A percentile compares a stretch with the other conserved stretches of the same genome.
Evolutionary conservation across 768 basidiomycete genomes (phyloP).

Genomic region (Tricholoma flavovirens): DNA sequence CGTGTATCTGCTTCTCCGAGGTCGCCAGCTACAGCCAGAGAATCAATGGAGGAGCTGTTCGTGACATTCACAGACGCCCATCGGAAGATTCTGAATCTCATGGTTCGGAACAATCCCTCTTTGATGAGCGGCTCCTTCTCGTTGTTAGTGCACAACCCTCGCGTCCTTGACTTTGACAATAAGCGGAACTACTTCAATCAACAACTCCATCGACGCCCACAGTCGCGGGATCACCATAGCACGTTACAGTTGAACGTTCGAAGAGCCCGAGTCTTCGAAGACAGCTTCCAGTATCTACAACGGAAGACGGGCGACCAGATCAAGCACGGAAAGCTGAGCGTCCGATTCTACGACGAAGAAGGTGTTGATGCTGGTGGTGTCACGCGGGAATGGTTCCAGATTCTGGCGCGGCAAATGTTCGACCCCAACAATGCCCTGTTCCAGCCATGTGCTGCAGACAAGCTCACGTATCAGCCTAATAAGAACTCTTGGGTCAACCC

Average conservation of each 20-base stretch:
- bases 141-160: constrained; percentile 89
- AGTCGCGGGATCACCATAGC: constrained; percentile 72
- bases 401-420: constrained; percentile 97
- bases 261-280: constrained; percentile 90
- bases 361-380: constrained; percentile 98
- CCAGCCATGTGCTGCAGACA: constrained; percentile 95
- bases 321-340: constrained; percentile 95
- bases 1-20: constrained; percentile 65
- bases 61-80: constrained; percentile 91
- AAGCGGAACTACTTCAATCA: constrained; percentile 96
- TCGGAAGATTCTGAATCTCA: constrained; percentile 88
- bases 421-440: constrained; percentile 98
- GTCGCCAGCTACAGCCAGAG: constrained; percentile 61
- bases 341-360: constrained; percentile 95
- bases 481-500: constrained; percentile 92
- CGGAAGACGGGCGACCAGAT: constrained; percentile 92
- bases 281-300: constrained; percentile 91
- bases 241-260: constrained; percentile 88
- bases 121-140: constrained; percentile 98
- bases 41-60: constrained; percentile 87
- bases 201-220: constrained; percentile 81
- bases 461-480: constrained; percentile 93
- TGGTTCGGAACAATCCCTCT: constrained; percentile 98
- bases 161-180: constrained; percentile 98
- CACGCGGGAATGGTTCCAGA: constrained; percentile 98